Evolutionary conservation across 1,284 basidiomycete species (phyloP).

Genomic region (Ganoderma leucocontextum): DNA sequence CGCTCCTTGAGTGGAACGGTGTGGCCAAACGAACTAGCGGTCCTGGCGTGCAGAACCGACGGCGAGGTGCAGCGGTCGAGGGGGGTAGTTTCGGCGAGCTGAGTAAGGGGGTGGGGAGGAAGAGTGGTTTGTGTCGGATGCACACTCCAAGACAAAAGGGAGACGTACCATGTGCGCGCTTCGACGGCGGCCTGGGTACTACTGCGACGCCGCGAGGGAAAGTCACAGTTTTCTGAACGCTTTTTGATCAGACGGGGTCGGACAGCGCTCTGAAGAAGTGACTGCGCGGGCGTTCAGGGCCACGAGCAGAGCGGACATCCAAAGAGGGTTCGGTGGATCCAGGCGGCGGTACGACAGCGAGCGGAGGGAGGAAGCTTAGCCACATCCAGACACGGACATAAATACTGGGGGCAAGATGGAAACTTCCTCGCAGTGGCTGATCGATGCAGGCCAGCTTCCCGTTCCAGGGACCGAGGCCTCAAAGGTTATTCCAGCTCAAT

Average conservation of each 20-base stretch:
- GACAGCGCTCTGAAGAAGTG: constrained; percentile 14
- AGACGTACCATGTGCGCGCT: constrained; percentile 19
- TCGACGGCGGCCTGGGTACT: not conserved
- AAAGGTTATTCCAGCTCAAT: constrained; percentile 31
- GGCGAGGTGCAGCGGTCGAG: constrained; percentile 20
- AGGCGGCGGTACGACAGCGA: constrained; percentile 28
- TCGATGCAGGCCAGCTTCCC: constrained; percentile 32
- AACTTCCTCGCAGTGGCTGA: constrained; percentile 19
- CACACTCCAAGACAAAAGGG: not conserved
- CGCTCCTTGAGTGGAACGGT: constrained; percentile 27
- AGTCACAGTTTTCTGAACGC: not conserved
- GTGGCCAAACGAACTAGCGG: constrained; percentile 10
- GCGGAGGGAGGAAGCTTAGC: constrained; percentile 29
- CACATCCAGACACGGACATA: constrained; percentile 30
- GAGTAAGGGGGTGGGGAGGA: not conserved
- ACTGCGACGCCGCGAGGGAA: constrained; percentile 8
- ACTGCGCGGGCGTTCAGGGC: constrained; percentile 20
- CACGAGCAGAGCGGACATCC: constrained; percentile 18
- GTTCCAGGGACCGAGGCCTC: constrained; percentile 30
- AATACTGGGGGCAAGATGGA: constrained; percentile 26
- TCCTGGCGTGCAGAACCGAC: constrained; percentile 13
- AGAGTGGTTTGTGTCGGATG: not conserved
- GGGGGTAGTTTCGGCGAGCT: constrained; percentile 18
- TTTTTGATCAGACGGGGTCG: constrained; percentile 15
- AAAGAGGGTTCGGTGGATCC: constrained; percentile 18